Evolutionary conservation across 2,329 filamentous ascomycete species (phyloP).

Genomic region (Pestalotiopsis sp.): DNA sequence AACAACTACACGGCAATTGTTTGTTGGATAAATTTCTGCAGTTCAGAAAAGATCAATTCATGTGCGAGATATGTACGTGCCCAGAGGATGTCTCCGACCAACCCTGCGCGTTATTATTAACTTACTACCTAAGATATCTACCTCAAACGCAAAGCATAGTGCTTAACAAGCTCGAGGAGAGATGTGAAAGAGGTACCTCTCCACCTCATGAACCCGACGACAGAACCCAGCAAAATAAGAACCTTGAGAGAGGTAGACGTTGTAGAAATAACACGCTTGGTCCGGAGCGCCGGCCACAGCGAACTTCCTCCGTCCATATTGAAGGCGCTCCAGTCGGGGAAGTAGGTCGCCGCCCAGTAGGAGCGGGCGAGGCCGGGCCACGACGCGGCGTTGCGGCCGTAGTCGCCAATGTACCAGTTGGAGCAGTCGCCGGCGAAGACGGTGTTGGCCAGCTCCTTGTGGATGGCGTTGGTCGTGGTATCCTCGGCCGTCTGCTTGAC

Average conservation of each 20-base stretch:
- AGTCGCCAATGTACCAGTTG: conserved; percentile 44
- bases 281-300: not conserved
- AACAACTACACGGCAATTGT: too few species aligned
- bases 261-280: not conserved
- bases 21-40: too few species aligned
- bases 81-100: too few species aligned
- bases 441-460: conserved; percentile 32
- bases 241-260: not conserved
- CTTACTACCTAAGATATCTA: not conserved
- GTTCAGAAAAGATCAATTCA: too few species aligned
- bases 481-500: conserved; percentile 37
- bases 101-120: too few species aligned
- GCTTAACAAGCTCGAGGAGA: not conserved
- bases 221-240: not conserved
- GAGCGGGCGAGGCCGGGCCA: conserved; percentile 35
- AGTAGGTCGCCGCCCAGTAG: conserved; percentile 32
- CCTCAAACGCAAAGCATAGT: not conserved
- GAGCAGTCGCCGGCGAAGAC: conserved; percentile 41
- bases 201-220: not conserved
- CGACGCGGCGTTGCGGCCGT: conserved; percentile 39
- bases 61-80: too few species aligned
- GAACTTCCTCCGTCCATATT: not conserved
- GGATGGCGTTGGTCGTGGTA: conserved; percentile 30
- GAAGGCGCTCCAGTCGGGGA: conserved; percentile 25
- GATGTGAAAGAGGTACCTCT: not conserved